Evolutionary conservation across 805 yeast genomes (phyloP).

Genomic region (Cyberlindnera subsufficiens): DNA sequence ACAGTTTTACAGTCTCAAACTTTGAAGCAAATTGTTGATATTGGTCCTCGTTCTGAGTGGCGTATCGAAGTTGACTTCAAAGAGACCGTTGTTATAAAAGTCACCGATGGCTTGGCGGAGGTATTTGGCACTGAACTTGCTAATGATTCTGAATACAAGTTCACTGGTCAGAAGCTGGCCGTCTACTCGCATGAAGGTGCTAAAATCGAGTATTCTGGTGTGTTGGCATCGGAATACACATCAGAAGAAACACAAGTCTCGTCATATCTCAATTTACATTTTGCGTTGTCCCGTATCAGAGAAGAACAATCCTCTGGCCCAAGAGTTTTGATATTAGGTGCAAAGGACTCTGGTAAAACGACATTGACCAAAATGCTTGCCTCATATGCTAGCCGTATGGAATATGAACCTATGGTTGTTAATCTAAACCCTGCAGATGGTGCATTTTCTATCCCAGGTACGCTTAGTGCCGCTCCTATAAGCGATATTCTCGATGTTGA

Average conservation of each 20-base stretch:
- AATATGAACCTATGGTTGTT: conserved; percentile 62
- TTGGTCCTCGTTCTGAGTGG: conserved; percentile 55
- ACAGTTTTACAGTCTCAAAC: conserved; percentile 1
- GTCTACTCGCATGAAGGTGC: conserved; percentile 65
- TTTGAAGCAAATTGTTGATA: conserved; percentile 11
- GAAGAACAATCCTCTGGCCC: conserved; percentile 27
- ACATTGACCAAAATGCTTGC: conserved; percentile 60
- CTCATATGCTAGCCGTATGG: conserved; percentile 73
- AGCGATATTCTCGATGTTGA: conserved; percentile 79
- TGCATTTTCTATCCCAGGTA: conserved; percentile 74
- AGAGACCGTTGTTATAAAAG: conserved; percentile 43
- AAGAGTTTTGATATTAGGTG: conserved; percentile 66
- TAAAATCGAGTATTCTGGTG: conserved; percentile 35
- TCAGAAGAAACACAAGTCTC: conserved; percentile 69
- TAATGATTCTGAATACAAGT: conserved; percentile 52
- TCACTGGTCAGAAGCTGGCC: conserved; percentile 49
- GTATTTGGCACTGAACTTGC: conserved; percentile 92
- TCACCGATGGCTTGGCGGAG: conserved; percentile 73
- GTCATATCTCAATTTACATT: conserved; percentile 61
- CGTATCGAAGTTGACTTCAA: conserved; percentile 61
- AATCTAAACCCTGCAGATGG: conserved; percentile 75
- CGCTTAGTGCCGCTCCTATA: conserved; percentile 76
- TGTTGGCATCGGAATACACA: conserved; percentile 48
- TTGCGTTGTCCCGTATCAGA: conserved; percentile 62
- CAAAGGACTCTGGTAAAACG: conserved; percentile 72